Percentiles rank a stretch among this genome's conserved stretches.
These are phyloP conservation scores for Populus trichocarpa DNA, from an alignment of 441 rosid genomes.

Conservation along the genomic window DNA sequence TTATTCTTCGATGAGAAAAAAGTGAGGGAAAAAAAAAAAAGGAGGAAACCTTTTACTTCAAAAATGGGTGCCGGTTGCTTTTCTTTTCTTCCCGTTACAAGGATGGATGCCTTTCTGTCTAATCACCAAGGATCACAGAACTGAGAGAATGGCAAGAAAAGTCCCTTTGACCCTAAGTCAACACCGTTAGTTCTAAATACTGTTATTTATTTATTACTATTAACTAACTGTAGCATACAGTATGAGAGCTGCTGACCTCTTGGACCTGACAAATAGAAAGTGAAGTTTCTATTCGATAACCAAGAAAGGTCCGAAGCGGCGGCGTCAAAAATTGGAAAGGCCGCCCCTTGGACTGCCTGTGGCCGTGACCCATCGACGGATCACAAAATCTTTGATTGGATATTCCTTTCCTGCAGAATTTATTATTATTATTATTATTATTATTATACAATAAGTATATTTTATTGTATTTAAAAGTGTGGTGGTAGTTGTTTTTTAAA, in stretches of 20 bases:
- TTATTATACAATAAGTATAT: too few relatives aligned
- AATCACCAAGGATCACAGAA: too few relatives aligned
- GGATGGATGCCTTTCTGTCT: not conserved
- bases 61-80: not conserved
- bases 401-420: too few relatives aligned
- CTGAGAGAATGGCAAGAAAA: not conserved
- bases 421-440: too few relatives aligned
- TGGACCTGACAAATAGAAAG: not conserved
- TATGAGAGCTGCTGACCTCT: not conserved
- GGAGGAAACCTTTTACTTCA: too few relatives aligned
- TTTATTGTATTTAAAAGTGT: too few relatives aligned
- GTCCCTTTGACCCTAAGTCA: not conserved
- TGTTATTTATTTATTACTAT: too few relatives aligned
- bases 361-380: not conserved
- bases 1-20: not conserved
- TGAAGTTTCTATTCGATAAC: not conserved
- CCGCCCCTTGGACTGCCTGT: not conserved
- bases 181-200: not conserved
- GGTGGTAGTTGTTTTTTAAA: too few relatives aligned
- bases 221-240: too few relatives aligned
- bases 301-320: constrained; percentile 10
- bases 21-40: too few relatives aligned
- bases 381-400: not conserved
- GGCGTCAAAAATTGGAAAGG: constrained; percentile 22
- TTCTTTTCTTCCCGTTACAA: not conserved